Evolutionary conservation across 306 rosid species (phyloP), one percentile per base, ranked within the genome.

Genomic region (Alnus rubra): DNA sequence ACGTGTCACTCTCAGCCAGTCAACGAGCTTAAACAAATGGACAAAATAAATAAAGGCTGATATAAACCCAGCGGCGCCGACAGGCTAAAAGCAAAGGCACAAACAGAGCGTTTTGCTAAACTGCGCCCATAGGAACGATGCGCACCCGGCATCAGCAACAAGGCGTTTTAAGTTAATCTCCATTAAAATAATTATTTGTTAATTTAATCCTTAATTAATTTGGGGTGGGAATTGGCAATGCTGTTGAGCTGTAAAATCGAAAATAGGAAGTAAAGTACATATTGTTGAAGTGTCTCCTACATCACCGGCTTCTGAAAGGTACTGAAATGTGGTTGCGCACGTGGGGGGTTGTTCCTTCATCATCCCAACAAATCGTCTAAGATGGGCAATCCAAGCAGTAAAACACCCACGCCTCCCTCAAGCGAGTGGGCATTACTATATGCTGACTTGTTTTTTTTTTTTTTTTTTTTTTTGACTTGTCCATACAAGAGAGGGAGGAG

Each of bases 41-140:
- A 42, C 5, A 16, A 35, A 35, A 12, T 3, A 8, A 65, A 16
- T 33, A 28, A 28, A 23, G 13, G 30, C 7, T 0, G 16, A 13
- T 8, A 48, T 39, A 18, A 74, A 52, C 56, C 49, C 82, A 80
- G 78, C 79, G 82, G 74, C 87, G 82, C 84, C 84, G 82, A 77
- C 86, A 28, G 65, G 35, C 31, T 31, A 49, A 1, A 15, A 78
- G 14, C 37, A 48, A 13, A 14, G 58, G 15, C 35, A 23, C 53
- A 33, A 51, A 44, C 31, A 31, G 59, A 58, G 33, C 23, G n/a
- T 23, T 0, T 42, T 5, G 45, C 45, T 42, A 42, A 5, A 68
- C 45, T 74, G 80, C 60, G 74, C 74, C 31, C 2, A n/a, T 14
- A 19, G 59, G 77, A 47, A 47, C 49, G 30, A 74, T 78, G 60